Evolutionary conservation across 306 rosid genomes (phyloP), one percentile per base, ranked within the genome.

Genomic region (Castanea crenata): DNA sequence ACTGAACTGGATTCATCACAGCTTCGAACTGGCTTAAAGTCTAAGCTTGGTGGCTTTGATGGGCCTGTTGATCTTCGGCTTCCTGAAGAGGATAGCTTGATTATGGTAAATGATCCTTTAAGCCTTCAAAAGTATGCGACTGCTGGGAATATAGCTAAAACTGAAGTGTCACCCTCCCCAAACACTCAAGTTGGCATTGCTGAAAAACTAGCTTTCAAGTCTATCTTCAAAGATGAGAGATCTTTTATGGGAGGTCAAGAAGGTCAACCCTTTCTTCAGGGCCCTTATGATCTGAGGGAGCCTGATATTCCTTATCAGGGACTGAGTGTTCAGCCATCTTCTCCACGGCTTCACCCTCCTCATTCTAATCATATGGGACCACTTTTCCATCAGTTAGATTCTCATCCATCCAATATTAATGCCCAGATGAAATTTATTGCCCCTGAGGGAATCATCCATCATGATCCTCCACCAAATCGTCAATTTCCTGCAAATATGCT

Each of bases 21-120:
- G 74, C 87, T 67, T 69, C 89, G 75, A 72, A 69, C 76, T 64
- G 90, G 88, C 77, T 56, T 80, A 61, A 85, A 84, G 70, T 59
- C 92, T 80, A 89, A 79, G 85, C 74, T 80, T 51, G 87, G 93
- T 65, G 87, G 89, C 38, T 85, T 87, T 80, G 81, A 87, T 18
- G 84, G 85, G 78, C 85, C 91, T 64, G 90, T 83, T 72, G 90
- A 84, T 81, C 44, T 90, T 83, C 79, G 58, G 69, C 88, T 93
- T 80, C 96, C 92, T 54, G 91, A 91, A 81, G 99, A 96, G 83
- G 94, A 90, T 82, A 87, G 87, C 86, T 88, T 91, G 87, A 83
- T 91, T 85, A 6, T 87, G 10, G 86, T 27, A 44, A 71, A 90
- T 61, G 89, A 86, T 79, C 89, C 94, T 81, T 62, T 77, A 68